These are phyloP conservation scores for Lodderomyces orthopsilosis DNA, from an alignment of 1,139 yeast genomes.

Conservation along the genomic window DNA sequence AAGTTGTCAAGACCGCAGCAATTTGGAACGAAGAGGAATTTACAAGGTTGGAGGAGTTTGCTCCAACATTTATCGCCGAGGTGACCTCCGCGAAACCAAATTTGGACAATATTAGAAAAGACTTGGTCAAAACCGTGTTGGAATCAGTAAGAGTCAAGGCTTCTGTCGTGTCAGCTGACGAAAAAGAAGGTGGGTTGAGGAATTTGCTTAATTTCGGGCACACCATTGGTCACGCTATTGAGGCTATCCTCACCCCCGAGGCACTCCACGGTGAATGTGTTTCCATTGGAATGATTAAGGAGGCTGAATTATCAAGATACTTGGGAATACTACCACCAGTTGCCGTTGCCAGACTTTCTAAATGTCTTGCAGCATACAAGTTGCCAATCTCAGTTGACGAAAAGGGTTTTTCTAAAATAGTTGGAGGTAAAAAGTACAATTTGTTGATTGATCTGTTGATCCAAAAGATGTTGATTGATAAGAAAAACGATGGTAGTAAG, in stretches of 20 bases:
- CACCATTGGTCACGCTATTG: constrained; percentile 97
- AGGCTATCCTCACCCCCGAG: constrained; percentile 93
- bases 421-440: constrained; percentile 58
- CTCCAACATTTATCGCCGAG: constrained; percentile 63
- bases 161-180: constrained; percentile 89
- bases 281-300: constrained; percentile 88
- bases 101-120: constrained; percentile 64
- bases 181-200: constrained; percentile 92
- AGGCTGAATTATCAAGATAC: constrained; percentile 91
- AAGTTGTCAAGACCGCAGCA: constrained; percentile 96
- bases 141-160: constrained; percentile 92
- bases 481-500: constrained; percentile 90
- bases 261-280: constrained; percentile 98
- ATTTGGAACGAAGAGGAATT: constrained; percentile 94
- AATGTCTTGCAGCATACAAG: constrained; percentile 80
- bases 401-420: constrained; percentile 57
- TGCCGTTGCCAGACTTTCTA: constrained; percentile 86
- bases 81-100: constrained; percentile 49
- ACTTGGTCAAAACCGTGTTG: constrained; percentile 72
- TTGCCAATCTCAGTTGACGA: constrained; percentile 81
- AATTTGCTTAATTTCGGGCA: constrained; percentile 94
- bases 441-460: constrained; percentile 73
- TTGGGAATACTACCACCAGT: constrained; percentile 87
- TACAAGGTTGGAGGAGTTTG: constrained; percentile 73
- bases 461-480: constrained; percentile 90